phyloP scores from a whole-genome alignment of 177 flowering plant genomes.

The Vitis hybrid region DNA sequence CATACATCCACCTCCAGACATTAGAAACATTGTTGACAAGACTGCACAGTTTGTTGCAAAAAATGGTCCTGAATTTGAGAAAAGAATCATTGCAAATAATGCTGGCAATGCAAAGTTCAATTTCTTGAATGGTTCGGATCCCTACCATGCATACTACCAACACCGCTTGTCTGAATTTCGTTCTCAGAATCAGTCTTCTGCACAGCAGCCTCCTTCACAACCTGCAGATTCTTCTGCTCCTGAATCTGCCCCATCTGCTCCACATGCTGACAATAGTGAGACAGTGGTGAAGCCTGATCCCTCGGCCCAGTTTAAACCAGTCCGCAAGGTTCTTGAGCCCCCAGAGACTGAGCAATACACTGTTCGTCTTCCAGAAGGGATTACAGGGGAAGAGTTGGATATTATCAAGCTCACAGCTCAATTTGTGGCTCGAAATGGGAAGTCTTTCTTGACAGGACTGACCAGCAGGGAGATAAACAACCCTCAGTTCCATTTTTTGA shows the following conservation, averaged over 20 bases:
- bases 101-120: constrained; percentile 83
- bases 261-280: constrained; percentile 36
- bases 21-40: constrained; percentile 82
- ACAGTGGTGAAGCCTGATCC: constrained; percentile 49
- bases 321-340: constrained; percentile 73
- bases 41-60: constrained; percentile 86
- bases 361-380: constrained; percentile 93
- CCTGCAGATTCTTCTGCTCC: constrained; percentile 37
- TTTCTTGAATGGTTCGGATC: constrained; percentile 68
- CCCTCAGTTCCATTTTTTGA: constrained; percentile 86
- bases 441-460: constrained; percentile 77
- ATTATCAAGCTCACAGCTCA: constrained; percentile 94
- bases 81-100: constrained; percentile 73
- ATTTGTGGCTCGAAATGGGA: constrained; percentile 95
- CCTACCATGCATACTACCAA: constrained; percentile 92
- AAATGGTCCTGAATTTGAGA: constrained; percentile 93
- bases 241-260: constrained; percentile 26
- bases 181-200: constrained; percentile 47
- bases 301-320: constrained; percentile 60
- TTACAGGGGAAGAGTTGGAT: constrained; percentile 91
- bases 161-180: constrained; percentile 82
- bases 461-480: constrained; percentile 83
- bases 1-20: constrained; percentile 95
- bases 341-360: constrained; percentile 94
- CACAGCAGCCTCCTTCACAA: constrained; percentile 36